Base-by-base conservation (phyloP, 1,284 basidiomycete genomes). In the Ustilago esculenta region DNA sequence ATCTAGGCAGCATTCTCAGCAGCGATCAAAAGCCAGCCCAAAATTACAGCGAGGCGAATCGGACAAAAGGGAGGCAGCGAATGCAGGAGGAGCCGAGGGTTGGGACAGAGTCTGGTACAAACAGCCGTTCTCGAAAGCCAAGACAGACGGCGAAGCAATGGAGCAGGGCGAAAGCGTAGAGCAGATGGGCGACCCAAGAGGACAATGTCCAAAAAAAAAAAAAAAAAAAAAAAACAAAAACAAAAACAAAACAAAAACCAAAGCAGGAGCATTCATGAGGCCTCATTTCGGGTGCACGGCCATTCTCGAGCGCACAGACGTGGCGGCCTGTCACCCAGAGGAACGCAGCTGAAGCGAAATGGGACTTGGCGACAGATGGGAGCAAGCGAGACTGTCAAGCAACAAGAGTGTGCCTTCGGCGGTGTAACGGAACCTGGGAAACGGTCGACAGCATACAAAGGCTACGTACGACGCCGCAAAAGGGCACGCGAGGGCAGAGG, bases 381-480 rank as follows among this genome's bases (percentile, higher is more conserved):
- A 29, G 41, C 39, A 33, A 12, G 15, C 9, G 39, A 55, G 44
- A 55, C 53, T 55, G 37, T 55, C 36, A 11, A 27, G 27, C 21
- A 55, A 55, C 45, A 29, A 40, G 45, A 27, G 30, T 46, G 53
- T 55, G 44, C 39, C 53, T 47, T 43, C 53, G 39, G 34, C n/a
- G n/a, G 33, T 21, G 20, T 12, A 15, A 47, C 15, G 33, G 53
- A 55, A 55, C 25, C 53, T 55, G 47, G 44, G 20, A 43, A 27
- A 21, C 29, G 41, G 39, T 29, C 43, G 24, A 18, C 27, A 39
- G 46, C n/a, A n/a, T n/a, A n/a, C n/a, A n/a, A n/a, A n/a, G n/a
- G n/a, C n/a, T n/a, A n/a, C n/a, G n/a, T n/a, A n/a, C n/a, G n/a
- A n/a, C n/a, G n/a, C n/a, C n/a, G n/a, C n/a, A n/a, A n/a, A n/a